Evolutionary conservation across 768 basidiomycete species (phyloP), one percentile per base, ranked within the genome.

Genomic region (Inosperma sp.): DNA sequence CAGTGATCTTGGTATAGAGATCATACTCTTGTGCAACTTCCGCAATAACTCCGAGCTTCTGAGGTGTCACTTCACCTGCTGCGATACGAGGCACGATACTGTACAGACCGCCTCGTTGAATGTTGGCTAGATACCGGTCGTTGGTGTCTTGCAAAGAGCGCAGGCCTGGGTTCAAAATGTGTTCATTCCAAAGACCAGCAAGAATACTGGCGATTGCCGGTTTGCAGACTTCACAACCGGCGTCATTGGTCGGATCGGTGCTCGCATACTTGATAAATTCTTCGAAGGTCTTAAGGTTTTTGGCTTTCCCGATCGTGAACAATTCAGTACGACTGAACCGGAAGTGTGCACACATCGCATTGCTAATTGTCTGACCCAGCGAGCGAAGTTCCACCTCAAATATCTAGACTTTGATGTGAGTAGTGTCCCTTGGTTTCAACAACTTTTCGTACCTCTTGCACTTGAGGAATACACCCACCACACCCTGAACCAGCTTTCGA

Each of bases 141-240:
- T 87, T 86, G 2, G 84, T 86, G 52, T 86, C 84, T 61, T 87
- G 85, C 45, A 83, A 81, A 53, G 81, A 73, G 54, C 83, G 83
- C 56, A 86, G 84, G 10, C 65, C 71, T 0, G 80, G 78, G 13
- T 76, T 67, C 74, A 88, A 74, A 47, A 89, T 67, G 55, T 79
- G 77, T 56, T 85, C 84, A 55, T 86, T 87, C 65, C 54, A 68
- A 63, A 77, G 57, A 55, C 74, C 73, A 1, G 75, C 70, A 22
- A 77, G 59, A 31, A 76, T 75, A 51, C 77, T 76, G 22, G 76
- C 86, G 26, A 87, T 71, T 5, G 76, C 78, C 4, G 86, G 87
- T 57, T 83, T 86, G 68, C 87, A 89, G 19, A 82, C 64, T 65
- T 88, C 87, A 56, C 87, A 89, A 2, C 87, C 87, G 5, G 82